Evolutionary conservation across 169 alveolate genomes (phyloP).

Genomic region (Eimeria maxima): DNA sequence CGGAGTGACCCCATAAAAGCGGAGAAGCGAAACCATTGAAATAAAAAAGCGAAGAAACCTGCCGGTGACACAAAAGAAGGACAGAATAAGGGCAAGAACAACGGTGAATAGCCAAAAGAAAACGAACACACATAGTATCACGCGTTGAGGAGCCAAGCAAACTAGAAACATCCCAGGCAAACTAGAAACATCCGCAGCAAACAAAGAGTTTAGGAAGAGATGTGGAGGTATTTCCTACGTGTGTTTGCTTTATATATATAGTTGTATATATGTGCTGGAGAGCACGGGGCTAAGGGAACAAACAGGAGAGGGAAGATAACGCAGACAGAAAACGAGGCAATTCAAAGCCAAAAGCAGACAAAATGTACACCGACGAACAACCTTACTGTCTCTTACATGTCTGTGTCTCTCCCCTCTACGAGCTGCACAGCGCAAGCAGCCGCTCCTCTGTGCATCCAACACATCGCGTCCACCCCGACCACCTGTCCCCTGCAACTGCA

Average conservation of each 20-base stretch:
- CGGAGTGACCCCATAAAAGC: conserved; percentile 73
- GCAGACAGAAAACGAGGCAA: not conserved
- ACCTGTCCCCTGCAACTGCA: conserved; percentile 80
- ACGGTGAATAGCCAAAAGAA: not conserved
- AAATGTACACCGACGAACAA: not conserved
- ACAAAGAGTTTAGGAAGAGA: too few species aligned
- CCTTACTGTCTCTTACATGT: conserved; percentile 29
- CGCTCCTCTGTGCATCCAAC: conserved; percentile 86
- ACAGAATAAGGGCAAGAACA: not conserved
- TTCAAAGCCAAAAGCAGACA: not conserved
- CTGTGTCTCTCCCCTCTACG: conserved; percentile 71
- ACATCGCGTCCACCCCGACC: conserved; percentile 85
- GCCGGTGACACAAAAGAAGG: not conserved
- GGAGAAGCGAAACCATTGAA: conserved; percentile 78
- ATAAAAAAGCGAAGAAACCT: conserved; percentile 82
- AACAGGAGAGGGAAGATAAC: not conserved
- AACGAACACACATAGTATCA: not conserved
- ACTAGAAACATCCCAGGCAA: not conserved
- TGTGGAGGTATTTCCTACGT: not conserved
- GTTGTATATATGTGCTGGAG: too few species aligned
- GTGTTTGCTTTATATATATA: too few species aligned
- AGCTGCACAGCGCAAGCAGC: conserved; percentile 82
- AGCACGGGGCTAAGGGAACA: too few species aligned
- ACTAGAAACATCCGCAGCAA: not conserved
- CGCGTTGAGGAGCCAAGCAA: not conserved